These are phyloP conservation scores for Lachnellula hyalina DNA, from an alignment of 2,329 filamentous ascomycete species.

Conservation along the genomic window DNA sequence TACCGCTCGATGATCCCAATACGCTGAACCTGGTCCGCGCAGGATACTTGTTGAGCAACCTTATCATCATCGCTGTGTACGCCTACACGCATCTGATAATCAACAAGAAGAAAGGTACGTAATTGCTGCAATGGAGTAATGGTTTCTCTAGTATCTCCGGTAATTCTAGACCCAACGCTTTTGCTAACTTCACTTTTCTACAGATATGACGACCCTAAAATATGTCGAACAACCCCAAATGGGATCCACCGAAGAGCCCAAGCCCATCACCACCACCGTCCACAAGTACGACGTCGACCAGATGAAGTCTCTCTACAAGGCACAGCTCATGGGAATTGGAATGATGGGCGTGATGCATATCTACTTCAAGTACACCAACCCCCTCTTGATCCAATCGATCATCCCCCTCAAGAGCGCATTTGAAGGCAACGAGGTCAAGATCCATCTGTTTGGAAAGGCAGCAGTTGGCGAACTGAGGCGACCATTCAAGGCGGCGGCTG, in stretches of 20 bases:
- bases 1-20: conserved; percentile 86
- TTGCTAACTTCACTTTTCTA: not conserved
- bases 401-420: conserved; percentile 94
- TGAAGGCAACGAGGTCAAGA: conserved; percentile 94
- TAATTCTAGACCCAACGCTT: too few relatives aligned
- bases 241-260: conserved; percentile 89
- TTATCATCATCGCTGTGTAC: conserved; percentile 81
- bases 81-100: conserved; percentile 79
- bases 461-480: conserved; percentile 88
- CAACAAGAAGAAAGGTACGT: conserved; percentile 93
- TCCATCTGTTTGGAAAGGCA: conserved; percentile 82
- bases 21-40: conserved; percentile 60
- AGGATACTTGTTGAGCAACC: conserved; percentile 59
- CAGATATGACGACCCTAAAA: conserved; percentile 95
- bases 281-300: conserved; percentile 90
- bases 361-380: conserved; percentile 99
- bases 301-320: conserved; percentile 78
- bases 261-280: conserved; percentile 93
- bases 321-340: conserved; percentile 88
- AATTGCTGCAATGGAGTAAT: not conserved
- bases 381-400: conserved; percentile 96
- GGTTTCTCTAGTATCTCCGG: not conserved
- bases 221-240: conserved; percentile 95
- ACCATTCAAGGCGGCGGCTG: conserved; percentile 83
- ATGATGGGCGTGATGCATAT: conserved; percentile 99